phyloP scores from a whole-genome alignment of 805 yeast genomes.

The Ogataea saltuana region DNA sequence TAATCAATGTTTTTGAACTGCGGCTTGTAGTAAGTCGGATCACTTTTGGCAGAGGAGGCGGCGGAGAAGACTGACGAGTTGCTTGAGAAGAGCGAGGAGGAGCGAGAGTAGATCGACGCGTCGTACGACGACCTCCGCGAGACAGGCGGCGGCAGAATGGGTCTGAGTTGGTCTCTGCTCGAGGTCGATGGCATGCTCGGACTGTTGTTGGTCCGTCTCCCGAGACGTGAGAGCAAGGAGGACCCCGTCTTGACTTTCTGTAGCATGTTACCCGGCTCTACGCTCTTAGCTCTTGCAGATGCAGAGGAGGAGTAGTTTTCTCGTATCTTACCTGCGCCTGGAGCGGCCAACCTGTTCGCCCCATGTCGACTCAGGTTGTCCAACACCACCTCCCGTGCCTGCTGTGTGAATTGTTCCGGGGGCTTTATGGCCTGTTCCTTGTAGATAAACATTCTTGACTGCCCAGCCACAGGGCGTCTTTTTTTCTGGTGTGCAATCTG shows the following conservation, averaged over 20 bases:
- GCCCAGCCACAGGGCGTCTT: background rate
- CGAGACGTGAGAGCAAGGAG: constrained; percentile 14
- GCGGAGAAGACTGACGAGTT: constrained; percentile 11
- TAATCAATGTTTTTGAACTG: constrained; percentile 10
- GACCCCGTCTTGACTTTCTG: constrained; percentile 15
- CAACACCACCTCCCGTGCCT: constrained; percentile 28
- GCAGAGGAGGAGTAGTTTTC: too few species aligned
- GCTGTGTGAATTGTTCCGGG: constrained; percentile 28
- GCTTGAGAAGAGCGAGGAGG: constrained; percentile 13
- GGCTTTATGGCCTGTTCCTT: constrained; percentile 21
- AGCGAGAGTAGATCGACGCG: constrained; percentile 7
- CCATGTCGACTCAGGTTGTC: constrained; percentile 20
- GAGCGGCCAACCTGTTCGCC: too few species aligned
- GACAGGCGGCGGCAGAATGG: constrained; percentile 6
- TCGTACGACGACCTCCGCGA: constrained; percentile 14
- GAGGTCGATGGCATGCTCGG: background rate
- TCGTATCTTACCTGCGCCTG: too few species aligned
- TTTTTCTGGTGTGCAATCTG: background rate
- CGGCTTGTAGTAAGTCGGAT: background rate
- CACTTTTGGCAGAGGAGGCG: constrained; percentile 6
- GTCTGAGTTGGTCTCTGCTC: constrained; percentile 1
- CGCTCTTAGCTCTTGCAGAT: background rate
- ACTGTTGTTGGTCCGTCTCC: background rate
- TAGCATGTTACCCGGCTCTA: constrained; percentile 11
- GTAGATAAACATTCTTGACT: constrained; percentile 16